Evolutionary conservation across 192 early-diverging fungal species (phyloP).

Genomic region (Podila clonocystis): DNA sequence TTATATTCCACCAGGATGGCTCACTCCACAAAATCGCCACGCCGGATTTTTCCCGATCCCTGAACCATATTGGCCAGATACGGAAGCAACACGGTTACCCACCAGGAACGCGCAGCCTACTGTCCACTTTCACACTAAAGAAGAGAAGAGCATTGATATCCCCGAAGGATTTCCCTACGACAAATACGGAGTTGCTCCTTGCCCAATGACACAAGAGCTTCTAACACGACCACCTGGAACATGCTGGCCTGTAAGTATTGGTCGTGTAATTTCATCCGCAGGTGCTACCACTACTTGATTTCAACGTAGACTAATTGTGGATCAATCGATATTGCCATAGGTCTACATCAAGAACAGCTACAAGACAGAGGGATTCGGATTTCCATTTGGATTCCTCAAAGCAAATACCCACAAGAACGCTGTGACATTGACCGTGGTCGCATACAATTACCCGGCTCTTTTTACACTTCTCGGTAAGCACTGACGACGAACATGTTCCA

Average conservation of each 20-base stretch:
- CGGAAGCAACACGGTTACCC: slow-evolving; percentile 45
- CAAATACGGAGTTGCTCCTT: slow-evolving; percentile 76
- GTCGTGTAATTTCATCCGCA: slow-evolving; percentile 25
- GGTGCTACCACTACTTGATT: not conserved
- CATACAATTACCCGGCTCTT: slow-evolving; percentile 83
- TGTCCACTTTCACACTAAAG: slow-evolving; percentile 62
- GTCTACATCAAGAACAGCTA: slow-evolving; percentile 74
- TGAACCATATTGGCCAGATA: slow-evolving; percentile 76
- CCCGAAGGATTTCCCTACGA: slow-evolving; percentile 81
- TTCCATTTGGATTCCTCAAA: slow-evolving; percentile 81
- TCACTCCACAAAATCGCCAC: slow-evolving; percentile 39
- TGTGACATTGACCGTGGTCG: slow-evolving; percentile 79
- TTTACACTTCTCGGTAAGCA: slow-evolving; percentile 69
- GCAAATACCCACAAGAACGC: slow-evolving; percentile 68
- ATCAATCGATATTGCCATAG: slow-evolving; percentile 7
- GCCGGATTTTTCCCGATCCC: slow-evolving; percentile 77
- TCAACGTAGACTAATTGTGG: too few species aligned
- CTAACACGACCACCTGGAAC: slow-evolving; percentile 58
- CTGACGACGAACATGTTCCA: not conserved
- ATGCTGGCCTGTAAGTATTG: slow-evolving; percentile 63
- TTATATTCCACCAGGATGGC: slow-evolving; percentile 42
- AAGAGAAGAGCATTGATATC: slow-evolving; percentile 65
- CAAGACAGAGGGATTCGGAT: slow-evolving; percentile 67
- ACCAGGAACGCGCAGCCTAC: slow-evolving; percentile 71
- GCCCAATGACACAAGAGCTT: slow-evolving; percentile 70